Percentiles rank a stretch among this genome's conserved stretches.
These are phyloP conservation scores for Apophysomyces ossiformis DNA, from an alignment of 371 early-diverging fungal genomes.

Conservation along the genomic window DNA sequence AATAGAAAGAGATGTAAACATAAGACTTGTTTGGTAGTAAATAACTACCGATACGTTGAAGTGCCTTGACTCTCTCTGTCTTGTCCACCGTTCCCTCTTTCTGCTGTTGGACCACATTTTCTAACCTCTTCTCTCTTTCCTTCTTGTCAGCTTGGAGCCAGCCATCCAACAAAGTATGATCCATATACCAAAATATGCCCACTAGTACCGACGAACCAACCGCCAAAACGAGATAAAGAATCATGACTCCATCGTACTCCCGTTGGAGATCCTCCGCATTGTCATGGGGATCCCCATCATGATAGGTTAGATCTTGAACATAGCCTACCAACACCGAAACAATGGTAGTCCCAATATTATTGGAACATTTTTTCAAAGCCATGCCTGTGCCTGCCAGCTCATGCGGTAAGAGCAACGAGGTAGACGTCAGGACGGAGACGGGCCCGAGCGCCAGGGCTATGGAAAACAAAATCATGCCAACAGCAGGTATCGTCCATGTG, in stretches of 20 bases:
- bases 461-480: constrained; percentile 55
- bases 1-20: constrained; percentile 30
- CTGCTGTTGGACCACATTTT: constrained; percentile 25
- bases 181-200: constrained; percentile 39
- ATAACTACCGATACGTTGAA: constrained; percentile 35
- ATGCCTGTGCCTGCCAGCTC: constrained; percentile 53
- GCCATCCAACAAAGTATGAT: constrained; percentile 32
- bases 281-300: constrained; percentile 45
- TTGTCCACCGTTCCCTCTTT: constrained; percentile 29
- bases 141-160: constrained; percentile 45
- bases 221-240: constrained; percentile 40
- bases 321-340: constrained; percentile 53
- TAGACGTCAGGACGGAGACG: constrained; percentile 46
- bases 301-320: constrained; percentile 54
- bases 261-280: constrained; percentile 30
- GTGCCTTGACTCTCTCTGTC: constrained; percentile 18
- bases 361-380: constrained; percentile 55
- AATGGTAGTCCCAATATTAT: constrained; percentile 56
- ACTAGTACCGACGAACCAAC: constrained; percentile 28
- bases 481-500: constrained; percentile 41
- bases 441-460: constrained; percentile 50
- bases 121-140: constrained; percentile 41
- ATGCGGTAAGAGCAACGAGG: constrained; percentile 46
- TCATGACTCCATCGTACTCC: constrained; percentile 53
- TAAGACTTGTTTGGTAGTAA: constrained; percentile 31